Evolutionary conservation across 2,329 filamentous ascomycete species (phyloP).

Genomic region (Myriosclerotinia curreyana): DNA sequence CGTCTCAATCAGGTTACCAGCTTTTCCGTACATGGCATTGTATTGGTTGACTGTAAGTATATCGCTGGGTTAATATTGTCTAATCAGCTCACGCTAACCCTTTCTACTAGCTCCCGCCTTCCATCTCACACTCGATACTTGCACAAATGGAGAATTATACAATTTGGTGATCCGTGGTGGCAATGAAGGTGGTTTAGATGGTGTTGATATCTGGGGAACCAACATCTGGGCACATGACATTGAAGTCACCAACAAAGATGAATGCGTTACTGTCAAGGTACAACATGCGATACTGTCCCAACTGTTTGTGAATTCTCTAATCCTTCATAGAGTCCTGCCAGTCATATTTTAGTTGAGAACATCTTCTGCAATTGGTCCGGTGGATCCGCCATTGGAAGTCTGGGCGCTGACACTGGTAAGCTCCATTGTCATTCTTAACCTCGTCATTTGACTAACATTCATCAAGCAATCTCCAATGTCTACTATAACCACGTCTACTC

Average conservation of each 20-base stretch:
- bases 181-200: conserved; percentile 52
- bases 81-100: not conserved
- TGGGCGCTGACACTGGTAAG: conserved; percentile 45
- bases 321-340: conserved; percentile 47
- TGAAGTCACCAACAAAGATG: conserved; percentile 61
- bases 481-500: conserved; percentile 58
- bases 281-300: not conserved
- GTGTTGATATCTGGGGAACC: conserved; percentile 52
- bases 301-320: not conserved
- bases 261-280: conserved; percentile 56
- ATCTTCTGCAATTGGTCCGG: conserved; percentile 63
- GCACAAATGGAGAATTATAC: conserved; percentile 52
- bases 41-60: conserved; percentile 30
- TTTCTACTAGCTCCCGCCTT: conserved; percentile 29
- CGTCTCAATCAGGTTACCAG: conserved; percentile 27
- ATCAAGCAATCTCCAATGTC: conserved; percentile 49
- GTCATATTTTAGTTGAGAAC: conserved; percentile 56
- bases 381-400: conserved; percentile 56
- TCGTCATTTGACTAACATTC: not conserved
- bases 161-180: conserved; percentile 54
- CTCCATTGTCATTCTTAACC: not conserved
- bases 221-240: conserved; percentile 60
- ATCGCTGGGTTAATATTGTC: too few species aligned
- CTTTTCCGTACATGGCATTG: conserved; percentile 33
- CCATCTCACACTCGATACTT: conserved; percentile 51